These are phyloP conservation scores for Linnemannia schmuckeri DNA, from an alignment of 192 early-diverging fungal species.

Conservation along the genomic window DNA sequence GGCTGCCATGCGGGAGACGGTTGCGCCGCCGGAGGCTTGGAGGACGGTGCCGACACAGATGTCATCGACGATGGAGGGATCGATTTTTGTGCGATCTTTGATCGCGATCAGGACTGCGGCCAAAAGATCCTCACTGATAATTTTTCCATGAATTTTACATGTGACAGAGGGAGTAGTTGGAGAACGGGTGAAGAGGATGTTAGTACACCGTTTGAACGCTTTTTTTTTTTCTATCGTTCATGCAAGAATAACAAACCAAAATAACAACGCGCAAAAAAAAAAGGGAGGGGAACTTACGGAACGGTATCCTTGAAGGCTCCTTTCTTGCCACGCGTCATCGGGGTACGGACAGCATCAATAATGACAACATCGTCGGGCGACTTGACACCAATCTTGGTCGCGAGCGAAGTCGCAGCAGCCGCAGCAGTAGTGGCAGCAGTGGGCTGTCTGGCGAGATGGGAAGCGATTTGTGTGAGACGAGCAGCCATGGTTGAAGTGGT, in stretches of 20 bases:
- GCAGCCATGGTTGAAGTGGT: slow-evolving; percentile 2
- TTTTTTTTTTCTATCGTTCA: too few species aligned
- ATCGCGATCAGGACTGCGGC: slow-evolving; percentile 81
- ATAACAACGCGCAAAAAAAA: not conserved
- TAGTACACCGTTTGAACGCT: too few species aligned
- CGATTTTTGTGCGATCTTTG: slow-evolving; percentile 81
- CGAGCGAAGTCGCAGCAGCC: not conserved
- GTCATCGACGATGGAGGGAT: slow-evolving; percentile 87
- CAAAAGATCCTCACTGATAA: slow-evolving; percentile 72
- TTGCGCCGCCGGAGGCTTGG: slow-evolving; percentile 88
- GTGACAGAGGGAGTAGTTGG: not conserved
- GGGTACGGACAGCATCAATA: slow-evolving; percentile 79
- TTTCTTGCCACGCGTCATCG: slow-evolving; percentile 78
- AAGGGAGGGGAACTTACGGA: slow-evolving; percentile 37
- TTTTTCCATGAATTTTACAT: not conserved
- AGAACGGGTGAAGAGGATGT: not conserved
- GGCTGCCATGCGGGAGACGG: slow-evolving; percentile 86
- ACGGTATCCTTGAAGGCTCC: slow-evolving; percentile 87
- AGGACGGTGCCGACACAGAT: slow-evolving; percentile 94
- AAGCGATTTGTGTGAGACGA: slow-evolving; percentile 37
- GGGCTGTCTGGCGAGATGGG: slow-evolving; percentile 13
- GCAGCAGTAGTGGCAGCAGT: not conserved
- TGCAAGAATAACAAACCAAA: not conserved
- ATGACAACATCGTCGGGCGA: slow-evolving; percentile 87
- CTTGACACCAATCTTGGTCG: slow-evolving; percentile 64